Evolutionary conservation across 352 stramenopile genomes (phyloP).

Genomic region (Globisporangium cylindrosporum): DNA sequence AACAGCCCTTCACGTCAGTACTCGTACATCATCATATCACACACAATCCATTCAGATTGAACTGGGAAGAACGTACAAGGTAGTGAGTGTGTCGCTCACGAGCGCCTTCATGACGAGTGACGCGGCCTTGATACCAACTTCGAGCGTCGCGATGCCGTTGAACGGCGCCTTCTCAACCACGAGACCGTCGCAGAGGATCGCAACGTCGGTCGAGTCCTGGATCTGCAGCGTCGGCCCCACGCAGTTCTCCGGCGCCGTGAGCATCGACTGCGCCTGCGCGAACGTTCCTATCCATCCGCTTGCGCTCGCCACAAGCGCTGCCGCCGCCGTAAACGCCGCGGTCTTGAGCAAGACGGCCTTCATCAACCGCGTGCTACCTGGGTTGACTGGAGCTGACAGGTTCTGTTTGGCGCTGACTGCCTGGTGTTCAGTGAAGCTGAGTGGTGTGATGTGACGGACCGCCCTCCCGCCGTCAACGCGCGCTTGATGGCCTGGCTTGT

Average conservation of each 20-base stretch:
- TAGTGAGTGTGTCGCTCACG: slow-evolving; percentile 18
- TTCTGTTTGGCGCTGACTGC: background rate
- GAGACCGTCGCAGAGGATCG: slow-evolving; percentile 7
- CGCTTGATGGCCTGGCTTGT: background rate
- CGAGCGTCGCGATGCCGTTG: slow-evolving; percentile 11
- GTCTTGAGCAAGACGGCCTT: background rate
- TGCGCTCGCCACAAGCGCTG: background rate
- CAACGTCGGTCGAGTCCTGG: slow-evolving; percentile 13
- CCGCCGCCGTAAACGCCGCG: background rate
- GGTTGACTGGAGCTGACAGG: background rate
- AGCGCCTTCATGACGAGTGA: slow-evolving; percentile 16
- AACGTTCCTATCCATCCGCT: background rate
- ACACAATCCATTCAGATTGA: background rate
- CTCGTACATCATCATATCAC: background rate
- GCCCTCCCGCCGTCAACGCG: background rate
- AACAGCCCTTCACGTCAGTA: background rate
- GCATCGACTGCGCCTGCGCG: slow-evolving; percentile 8
- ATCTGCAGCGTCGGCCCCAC: slow-evolving; percentile 13
- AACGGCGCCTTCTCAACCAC: slow-evolving; percentile 9
- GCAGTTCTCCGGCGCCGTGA: slow-evolving; percentile 17
- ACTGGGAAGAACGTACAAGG: slow-evolving; percentile 4
- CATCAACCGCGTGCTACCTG: background rate
- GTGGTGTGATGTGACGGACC: background rate
- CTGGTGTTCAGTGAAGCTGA: background rate
- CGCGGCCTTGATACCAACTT: slow-evolving; percentile 12